Percentiles rank a stretch among this genome's conserved stretches.
phyloP scores from a whole-genome alignment of 768 basidiomycete species.

The Asterophora parasitica region DNA sequence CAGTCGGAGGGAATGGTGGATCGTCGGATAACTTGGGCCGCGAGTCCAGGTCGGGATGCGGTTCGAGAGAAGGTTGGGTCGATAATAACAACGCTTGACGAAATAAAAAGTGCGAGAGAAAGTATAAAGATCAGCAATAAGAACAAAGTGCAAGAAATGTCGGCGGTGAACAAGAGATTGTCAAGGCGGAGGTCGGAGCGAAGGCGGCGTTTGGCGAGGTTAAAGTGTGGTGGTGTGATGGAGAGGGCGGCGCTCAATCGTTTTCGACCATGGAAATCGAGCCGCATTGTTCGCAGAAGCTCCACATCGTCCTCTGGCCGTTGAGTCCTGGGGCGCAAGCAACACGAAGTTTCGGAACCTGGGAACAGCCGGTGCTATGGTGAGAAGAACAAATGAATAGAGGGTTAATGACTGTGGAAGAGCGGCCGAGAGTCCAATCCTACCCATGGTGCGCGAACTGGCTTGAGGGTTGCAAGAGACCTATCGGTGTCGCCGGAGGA shows the following conservation, averaged over 20 bases:
- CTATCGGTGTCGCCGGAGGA: conserved; percentile 42
- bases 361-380: conserved; percentile 46
- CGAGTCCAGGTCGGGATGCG: neutral
- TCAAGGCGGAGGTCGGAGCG: neutral
- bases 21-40: conserved; percentile 14
- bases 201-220: neutral
- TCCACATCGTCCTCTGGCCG: conserved; percentile 81
- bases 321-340: conserved; percentile 68
- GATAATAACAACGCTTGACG: neutral
- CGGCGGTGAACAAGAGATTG: conserved; percentile 4
- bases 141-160: conserved; percentile 10
- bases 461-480: conserved; percentile 64
- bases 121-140: conserved; percentile 19
- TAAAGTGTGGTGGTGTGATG: neutral
- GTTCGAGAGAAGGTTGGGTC: neutral
- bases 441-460: conserved; percentile 71
- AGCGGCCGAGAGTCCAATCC: conserved; percentile 16
- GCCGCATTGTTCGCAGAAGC: conserved; percentile 83
- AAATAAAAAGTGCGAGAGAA: conserved; percentile 4
- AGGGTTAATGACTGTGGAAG: conserved; percentile 8
- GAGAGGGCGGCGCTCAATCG: conserved; percentile 48
- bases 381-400: conserved; percentile 2
- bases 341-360: conserved; percentile 79
- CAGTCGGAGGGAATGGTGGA: neutral
- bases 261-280: conserved; percentile 85